Evolutionary conservation across 345 rosid species (phyloP), one percentile per base, ranked within the genome.

Genomic region (Eutrema heterophyllum): DNA sequence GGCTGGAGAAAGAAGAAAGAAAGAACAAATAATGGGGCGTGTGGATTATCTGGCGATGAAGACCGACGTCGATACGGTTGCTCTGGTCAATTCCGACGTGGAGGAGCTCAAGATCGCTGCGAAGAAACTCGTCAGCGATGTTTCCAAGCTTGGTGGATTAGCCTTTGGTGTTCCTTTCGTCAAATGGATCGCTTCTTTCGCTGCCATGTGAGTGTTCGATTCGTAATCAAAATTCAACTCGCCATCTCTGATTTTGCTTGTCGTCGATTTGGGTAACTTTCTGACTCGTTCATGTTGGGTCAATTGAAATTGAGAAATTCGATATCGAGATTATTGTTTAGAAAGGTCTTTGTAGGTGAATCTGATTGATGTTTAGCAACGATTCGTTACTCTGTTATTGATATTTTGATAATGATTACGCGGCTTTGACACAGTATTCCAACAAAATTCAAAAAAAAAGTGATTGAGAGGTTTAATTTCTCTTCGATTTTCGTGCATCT

Each of bases 151-250:
- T 2, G 94, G 92, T 9, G 96, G 93, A n/a, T 73, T 86, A 48
- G 89, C 86, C 3, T 87, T 87, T 2, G 96, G 91, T 18, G 87
- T 91, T 41, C 76, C 90, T 45, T 89, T 91, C 62, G 86, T 91
- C 86, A 82, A 85, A 81, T 88, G 96, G 89, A 68, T 87, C 13
- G 88, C 97, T 63, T 91, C 93, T 45, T 82, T 87, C 48, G 78
- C 97, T 56, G 96, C 98, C 27, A 94, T 91, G 95, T 91, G 45
- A 74, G 86, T 81, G 1, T 24, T 51, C 63, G 26, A 24, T 21
- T 39, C 13, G 15, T n/a, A 0, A 9, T 21, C 2, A 7, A 49
- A 45, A 8, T 49, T 18, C 53, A 11, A 16, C 24, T 9, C 46
- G 5, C 27, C 65, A 5, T 59, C 30, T 43, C 35, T 26, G 14